Percentiles rank a stretch among this genome's conserved stretches.
phyloP scores from a whole-genome alignment of 306 rosid genomes.

The Cicer bijugum region DNA sequence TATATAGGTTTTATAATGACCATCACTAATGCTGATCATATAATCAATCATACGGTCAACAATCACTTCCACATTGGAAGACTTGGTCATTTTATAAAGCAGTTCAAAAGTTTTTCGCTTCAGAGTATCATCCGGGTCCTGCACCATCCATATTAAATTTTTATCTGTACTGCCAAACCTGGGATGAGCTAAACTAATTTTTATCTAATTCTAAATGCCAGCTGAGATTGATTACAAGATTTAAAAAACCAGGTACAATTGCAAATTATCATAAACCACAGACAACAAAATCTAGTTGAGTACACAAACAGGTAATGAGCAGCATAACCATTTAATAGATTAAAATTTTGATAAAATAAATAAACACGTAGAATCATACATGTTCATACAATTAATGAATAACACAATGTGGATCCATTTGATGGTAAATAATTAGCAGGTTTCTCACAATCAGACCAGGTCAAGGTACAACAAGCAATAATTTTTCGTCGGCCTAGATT shows the following conservation, averaged over 20 bases:
- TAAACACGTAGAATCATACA: background rate
- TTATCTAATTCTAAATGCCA: conserved; percentile 22
- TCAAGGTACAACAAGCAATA: conserved; percentile 6
- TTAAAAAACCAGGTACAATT: conserved; percentile 3
- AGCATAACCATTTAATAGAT: conserved; percentile 17
- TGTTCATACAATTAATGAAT: background rate
- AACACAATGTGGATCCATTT: background rate
- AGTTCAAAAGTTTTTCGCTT: conserved; percentile 94
- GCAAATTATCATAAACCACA: conserved; percentile 27
- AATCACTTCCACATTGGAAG: conserved; percentile 98
- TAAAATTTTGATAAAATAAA: conserved; percentile 9
- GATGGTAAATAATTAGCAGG: conserved; percentile 16
- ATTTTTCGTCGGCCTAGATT: conserved; percentile 2
- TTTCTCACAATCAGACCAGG: background rate
- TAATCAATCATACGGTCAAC: conserved; percentile 95
- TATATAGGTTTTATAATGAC: conserved; percentile 87
- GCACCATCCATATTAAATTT: conserved; percentile 46
- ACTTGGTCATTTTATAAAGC: conserved; percentile 89
- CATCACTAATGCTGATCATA: conserved; percentile 85
- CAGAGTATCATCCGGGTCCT: conserved; percentile 98
- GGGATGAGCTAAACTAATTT: conserved; percentile 1
- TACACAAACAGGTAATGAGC: conserved; percentile 22
- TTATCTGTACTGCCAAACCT: conserved; percentile 32
- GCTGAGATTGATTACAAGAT: conserved; percentile 10
- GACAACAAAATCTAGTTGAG: conserved; percentile 17